Conservation (phyloP, 2,329 filamentous ascomycete species). For the Hypoxylon rubiginosum region DNA sequence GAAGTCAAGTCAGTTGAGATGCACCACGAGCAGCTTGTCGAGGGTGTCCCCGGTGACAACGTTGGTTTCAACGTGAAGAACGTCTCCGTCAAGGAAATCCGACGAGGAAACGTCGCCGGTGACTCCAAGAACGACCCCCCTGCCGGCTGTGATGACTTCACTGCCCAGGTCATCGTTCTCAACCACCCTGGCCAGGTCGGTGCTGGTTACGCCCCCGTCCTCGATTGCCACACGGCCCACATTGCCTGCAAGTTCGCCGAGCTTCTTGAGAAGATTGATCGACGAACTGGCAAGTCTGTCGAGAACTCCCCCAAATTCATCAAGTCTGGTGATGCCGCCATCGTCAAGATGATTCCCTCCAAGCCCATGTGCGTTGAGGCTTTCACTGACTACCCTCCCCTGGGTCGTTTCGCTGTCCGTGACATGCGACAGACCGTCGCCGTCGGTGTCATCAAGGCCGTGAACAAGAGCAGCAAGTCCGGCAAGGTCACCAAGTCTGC, state of each 20-base stretch:
- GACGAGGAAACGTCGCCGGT: conserved; percentile 99
- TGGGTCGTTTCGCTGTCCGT: conserved; percentile 99
- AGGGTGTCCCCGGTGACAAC: conserved; percentile 99
- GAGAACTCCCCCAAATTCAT: conserved; percentile 98
- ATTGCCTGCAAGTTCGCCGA: conserved; percentile 99
- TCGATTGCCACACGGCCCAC: conserved; percentile 99
- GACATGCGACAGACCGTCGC: conserved; percentile 95
- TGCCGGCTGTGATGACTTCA: conserved; percentile 90
- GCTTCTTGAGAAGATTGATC: conserved; percentile 99
- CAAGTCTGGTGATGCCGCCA: conserved; percentile 99
- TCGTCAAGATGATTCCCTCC: conserved; percentile 99
- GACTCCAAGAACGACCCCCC: conserved; percentile 99
- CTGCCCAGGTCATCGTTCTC: conserved; percentile 99
- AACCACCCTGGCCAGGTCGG: conserved; percentile 99
- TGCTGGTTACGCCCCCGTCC: conserved; percentile 98
- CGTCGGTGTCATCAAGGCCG: conserved; percentile 94
- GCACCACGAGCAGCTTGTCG: conserved; percentile 98
- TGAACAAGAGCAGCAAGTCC: conserved; percentile 72
- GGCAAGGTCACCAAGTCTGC: conserved; percentile 81
- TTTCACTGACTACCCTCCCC: conserved; percentile 99
- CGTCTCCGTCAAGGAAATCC: conserved; percentile 99
- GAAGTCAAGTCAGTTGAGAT: conserved; percentile 99
- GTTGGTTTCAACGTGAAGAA: conserved; percentile 99
- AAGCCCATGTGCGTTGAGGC: conserved; percentile 99
- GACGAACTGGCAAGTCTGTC: conserved; percentile 98